Percentiles rank a stretch among this genome's conserved stretches.
phyloP scores from a whole-genome alignment of 2,329 filamentous ascomycete genomes.

The Aureobasidium vineae region DNA sequence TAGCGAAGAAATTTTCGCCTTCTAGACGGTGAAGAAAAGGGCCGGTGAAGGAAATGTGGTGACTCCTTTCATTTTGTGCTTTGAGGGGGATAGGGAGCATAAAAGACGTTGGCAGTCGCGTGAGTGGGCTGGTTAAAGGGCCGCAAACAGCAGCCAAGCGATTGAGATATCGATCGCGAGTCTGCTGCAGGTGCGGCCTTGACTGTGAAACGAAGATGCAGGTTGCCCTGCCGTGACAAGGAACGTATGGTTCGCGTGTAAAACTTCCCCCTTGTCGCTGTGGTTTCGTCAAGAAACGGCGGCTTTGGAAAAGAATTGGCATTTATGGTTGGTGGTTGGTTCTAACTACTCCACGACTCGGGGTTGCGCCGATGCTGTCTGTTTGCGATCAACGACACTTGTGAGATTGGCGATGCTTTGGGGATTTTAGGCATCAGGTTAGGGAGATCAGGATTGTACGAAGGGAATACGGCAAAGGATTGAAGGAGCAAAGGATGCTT shows the following conservation, averaged over 20 bases:
- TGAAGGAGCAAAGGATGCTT: neutral
- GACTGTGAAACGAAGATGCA: conserved; percentile 5
- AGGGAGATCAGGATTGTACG: neutral
- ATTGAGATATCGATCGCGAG: conserved; percentile 2
- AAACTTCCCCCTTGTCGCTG: neutral
- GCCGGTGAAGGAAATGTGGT: neutral
- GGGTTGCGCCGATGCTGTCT: neutral
- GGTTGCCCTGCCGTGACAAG: conserved; percentile 2
- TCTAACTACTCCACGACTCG: neutral
- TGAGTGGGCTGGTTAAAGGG: neutral
- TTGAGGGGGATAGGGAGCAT: neutral
- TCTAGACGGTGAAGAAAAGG: conserved; percentile 1
- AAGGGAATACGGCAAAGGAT: conserved; percentile 1
- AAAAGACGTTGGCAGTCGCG: neutral
- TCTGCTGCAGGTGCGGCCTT: conserved; percentile 2
- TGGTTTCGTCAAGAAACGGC: neutral
- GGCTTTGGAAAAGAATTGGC: neutral
- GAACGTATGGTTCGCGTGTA: neutral
- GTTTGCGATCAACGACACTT: conserved; percentile 8
- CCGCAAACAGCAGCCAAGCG: neutral
- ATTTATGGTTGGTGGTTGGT: neutral
- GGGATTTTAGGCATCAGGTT: conserved; percentile 10
- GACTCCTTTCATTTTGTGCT: neutral
- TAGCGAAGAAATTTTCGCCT: neutral
- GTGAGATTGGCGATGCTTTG: conserved; percentile 1